Percentiles rank a stretch among this genome's conserved stretches.
Conservation (phyloP, 1,139 yeast species). For the Geotrichum europaeum region DNA sequence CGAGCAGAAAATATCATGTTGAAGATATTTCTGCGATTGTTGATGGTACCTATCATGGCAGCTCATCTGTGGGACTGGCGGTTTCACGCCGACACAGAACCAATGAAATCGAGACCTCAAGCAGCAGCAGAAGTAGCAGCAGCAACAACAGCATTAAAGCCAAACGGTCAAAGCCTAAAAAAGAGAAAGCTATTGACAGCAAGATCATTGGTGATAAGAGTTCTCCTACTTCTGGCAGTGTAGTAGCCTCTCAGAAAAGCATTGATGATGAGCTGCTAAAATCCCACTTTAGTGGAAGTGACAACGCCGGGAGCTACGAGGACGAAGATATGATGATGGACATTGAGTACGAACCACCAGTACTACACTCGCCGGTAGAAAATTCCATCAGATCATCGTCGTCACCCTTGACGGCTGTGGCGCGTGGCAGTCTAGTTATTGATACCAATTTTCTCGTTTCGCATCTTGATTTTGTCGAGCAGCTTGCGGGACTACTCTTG, state of each 20-base stretch:
- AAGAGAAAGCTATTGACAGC: neutral
- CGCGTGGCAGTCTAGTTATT: slow-evolving; percentile 14
- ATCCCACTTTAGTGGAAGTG: neutral
- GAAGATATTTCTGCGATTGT: neutral
- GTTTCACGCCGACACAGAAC: neutral
- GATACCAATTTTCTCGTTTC: slow-evolving; percentile 23
- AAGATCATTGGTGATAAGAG: neutral
- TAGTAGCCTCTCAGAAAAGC: neutral
- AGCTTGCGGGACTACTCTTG: slow-evolving; percentile 12
- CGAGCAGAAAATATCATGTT: neutral
- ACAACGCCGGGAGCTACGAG: neutral
- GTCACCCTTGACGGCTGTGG: neutral
- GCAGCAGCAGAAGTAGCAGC: neutral
- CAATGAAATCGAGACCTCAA: neutral
- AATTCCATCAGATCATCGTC: neutral
- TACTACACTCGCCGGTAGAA: neutral
- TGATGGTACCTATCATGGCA: neutral
- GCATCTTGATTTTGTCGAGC: slow-evolving; percentile 17
- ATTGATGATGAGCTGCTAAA: neutral
- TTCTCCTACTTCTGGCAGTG: neutral
- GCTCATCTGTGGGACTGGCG: neutral
- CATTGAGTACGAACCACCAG: neutral
- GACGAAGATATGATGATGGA: neutral
- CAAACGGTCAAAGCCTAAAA: neutral
- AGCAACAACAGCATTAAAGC: neutral